Base-by-base conservation (phyloP, 495 filamentous ascomycete genomes). In the Podospora appendiculata region DNA sequence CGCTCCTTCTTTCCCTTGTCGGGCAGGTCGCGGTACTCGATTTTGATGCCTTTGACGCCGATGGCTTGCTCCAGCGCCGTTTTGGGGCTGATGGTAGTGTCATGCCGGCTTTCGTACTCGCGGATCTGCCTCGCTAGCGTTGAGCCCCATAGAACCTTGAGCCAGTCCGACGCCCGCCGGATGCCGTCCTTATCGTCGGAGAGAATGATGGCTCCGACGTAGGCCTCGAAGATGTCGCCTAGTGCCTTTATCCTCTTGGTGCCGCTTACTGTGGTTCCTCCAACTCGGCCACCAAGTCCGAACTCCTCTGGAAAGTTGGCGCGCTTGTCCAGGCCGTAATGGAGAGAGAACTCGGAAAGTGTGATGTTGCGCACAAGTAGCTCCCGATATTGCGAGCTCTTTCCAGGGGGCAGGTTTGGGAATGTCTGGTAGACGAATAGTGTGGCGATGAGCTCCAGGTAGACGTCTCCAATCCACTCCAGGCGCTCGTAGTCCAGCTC, bases 211-310 rank as follows among this genome's bases (percentile, higher is more conserved):
- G 87, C 90, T 16, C 88, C 90, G 9, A 90, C 79, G 64, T 92
- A 95, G 2, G 90, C 85, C 66, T 96, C 90, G 61, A 96, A 91
- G 8, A 96, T 77, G 65, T 96, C 90, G 8, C 82, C 90, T 45
- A 83, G 70, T 14, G 84, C 80, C 64, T 96, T 96, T 25, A 58
- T 69, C 32, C 71, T 77, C 55, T 77, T 74, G 53, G 77, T 77
- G 44, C 81, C 75, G 33, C 60, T 67, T 9, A 64, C 69, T 16
- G 56, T 57, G 1, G 59, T 63, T 7, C 67, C 67, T 11, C 62
- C 66, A 7, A 51, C 41, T 32, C 68, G 59, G 8, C 67, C 67
- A 13, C 55, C 55, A 3, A 66, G 64, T 3, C 58, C 58, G 39
- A 75, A 73, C 51, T 74, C 66, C 40, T 56, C 49, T n/a, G 79